Evolutionary conservation across 169 alveolate genomes (phyloP).

Genomic region (Miamiensis avidus): DNA sequence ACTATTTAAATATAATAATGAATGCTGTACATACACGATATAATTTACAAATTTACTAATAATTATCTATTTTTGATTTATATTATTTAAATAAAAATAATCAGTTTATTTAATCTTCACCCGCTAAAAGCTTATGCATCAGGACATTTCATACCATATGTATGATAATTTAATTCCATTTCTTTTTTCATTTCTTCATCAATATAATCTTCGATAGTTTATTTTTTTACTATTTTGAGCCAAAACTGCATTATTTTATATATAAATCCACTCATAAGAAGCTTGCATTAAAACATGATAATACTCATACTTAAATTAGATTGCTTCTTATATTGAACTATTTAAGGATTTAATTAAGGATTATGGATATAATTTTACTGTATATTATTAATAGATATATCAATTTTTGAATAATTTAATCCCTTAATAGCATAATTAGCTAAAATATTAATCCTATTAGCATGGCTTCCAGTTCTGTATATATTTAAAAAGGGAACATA

Average conservation of each 20-base stretch:
- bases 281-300: slow-evolving; percentile 20
- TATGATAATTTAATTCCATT: slow-evolving; percentile 23
- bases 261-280: slow-evolving; percentile 17
- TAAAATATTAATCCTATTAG: slow-evolving; percentile 41
- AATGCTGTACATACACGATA: too few relatives aligned
- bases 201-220: slow-evolving; percentile 34
- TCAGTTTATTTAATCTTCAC: too few relatives aligned
- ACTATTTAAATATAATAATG: too few relatives aligned
- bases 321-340: slow-evolving; percentile 5
- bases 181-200: slow-evolving; percentile 27
- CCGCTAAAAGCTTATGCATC: slow-evolving; percentile 44
- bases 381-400: neutral
- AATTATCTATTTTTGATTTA: too few relatives aligned
- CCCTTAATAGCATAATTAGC: slow-evolving; percentile 44
- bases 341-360: neutral
- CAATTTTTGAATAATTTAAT: neutral
- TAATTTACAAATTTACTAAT: too few relatives aligned
- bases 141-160: slow-evolving; percentile 37
- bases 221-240: slow-evolving; percentile 19
- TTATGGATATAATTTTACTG: neutral
- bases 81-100: too few relatives aligned
- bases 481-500: too few relatives aligned
- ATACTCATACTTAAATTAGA: too few relatives aligned
- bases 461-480: slow-evolving; percentile 19
- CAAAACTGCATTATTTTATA: slow-evolving; percentile 24